phyloP scores from a whole-genome alignment of 139 green algal species.

The Gonium pectorale region DNA sequence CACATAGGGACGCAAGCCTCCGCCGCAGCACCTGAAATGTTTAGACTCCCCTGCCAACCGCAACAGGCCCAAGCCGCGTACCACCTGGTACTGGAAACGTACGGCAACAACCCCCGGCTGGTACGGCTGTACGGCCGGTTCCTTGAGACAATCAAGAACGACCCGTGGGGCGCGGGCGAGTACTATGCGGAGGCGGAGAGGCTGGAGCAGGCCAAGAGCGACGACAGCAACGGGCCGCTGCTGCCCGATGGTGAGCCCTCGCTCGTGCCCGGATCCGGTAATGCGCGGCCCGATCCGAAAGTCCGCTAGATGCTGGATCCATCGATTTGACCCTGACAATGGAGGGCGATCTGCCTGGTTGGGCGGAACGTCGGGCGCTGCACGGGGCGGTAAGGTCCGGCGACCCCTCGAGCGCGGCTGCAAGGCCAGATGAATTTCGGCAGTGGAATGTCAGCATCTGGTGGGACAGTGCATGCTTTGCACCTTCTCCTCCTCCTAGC shows the following conservation, averaged over 20 bases:
- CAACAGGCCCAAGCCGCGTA: slow-evolving; percentile 29
- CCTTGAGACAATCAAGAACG: slow-evolving; percentile 56
- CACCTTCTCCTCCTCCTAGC: background rate
- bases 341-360: too few species aligned
- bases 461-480: background rate
- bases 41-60: background rate
- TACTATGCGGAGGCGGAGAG: slow-evolving; percentile 32
- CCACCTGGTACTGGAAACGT: slow-evolving; percentile 38
- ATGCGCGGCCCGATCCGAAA: background rate
- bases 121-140: slow-evolving; percentile 62
- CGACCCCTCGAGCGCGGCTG: too few species aligned
- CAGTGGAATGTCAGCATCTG: background rate
- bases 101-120: slow-evolving; percentile 49
- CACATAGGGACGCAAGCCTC: background rate
- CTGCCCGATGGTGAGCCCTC: slow-evolving; percentile 12
- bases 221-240: slow-evolving; percentile 11
- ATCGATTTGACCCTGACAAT: too few species aligned
- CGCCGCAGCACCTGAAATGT: background rate
- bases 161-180: slow-evolving; percentile 49
- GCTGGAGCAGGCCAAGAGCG: slow-evolving; percentile 14
- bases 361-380: too few species aligned
- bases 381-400: too few species aligned
- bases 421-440: background rate
- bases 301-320: background rate
- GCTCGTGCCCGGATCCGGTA: background rate